phyloP scores from a whole-genome alignment of 495 filamentous ascomycete genomes.

The Penicillium silybi region DNA sequence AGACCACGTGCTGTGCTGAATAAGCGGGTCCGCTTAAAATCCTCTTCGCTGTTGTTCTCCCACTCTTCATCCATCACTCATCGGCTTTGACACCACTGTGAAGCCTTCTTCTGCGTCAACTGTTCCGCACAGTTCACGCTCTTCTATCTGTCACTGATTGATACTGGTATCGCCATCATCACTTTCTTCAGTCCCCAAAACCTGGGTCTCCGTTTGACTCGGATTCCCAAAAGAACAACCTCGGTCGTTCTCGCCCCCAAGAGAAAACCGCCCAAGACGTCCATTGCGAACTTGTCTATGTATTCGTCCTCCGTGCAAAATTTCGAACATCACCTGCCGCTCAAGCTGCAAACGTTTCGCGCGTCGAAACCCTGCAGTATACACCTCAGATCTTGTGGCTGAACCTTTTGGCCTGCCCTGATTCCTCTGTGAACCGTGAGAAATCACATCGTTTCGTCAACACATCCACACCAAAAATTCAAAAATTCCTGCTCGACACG shows the following conservation, averaged over 20 bases:
- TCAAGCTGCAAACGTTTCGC: conserved; percentile 93
- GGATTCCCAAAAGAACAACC: conserved; percentile 33
- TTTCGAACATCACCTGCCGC: conserved; percentile 79
- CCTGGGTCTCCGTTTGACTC: conserved; percentile 30
- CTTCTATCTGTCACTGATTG: conserved; percentile 2
- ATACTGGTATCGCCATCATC: conserved; percentile 26
- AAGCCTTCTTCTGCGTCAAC: conserved; percentile 22
- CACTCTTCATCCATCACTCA: conserved; percentile 9
- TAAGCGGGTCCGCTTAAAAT: conserved; percentile 18
- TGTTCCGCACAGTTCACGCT: conserved; percentile 21
- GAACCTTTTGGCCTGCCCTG: conserved; percentile 37
- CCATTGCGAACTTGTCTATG: conserved; percentile 60
- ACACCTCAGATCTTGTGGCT: conserved; percentile 82
- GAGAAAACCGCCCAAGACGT: conserved; percentile 36
- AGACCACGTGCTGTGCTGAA: conserved; percentile 25
- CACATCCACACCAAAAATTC: conserved; percentile 41
- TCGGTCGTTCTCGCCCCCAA: conserved; percentile 35
- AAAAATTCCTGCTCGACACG: conserved; percentile 48
- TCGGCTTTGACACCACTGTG: conserved; percentile 18
- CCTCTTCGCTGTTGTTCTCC: conserved; percentile 8
- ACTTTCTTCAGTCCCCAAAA: conserved; percentile 12
- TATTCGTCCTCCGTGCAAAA: conserved; percentile 74
- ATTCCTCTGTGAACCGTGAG: conserved; percentile 24
- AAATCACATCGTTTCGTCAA: conserved; percentile 10
- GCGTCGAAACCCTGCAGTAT: conserved; percentile 83